phyloP scores from a whole-genome alignment of 1,284 basidiomycete species.

The Gomphus bonarii region DNA sequence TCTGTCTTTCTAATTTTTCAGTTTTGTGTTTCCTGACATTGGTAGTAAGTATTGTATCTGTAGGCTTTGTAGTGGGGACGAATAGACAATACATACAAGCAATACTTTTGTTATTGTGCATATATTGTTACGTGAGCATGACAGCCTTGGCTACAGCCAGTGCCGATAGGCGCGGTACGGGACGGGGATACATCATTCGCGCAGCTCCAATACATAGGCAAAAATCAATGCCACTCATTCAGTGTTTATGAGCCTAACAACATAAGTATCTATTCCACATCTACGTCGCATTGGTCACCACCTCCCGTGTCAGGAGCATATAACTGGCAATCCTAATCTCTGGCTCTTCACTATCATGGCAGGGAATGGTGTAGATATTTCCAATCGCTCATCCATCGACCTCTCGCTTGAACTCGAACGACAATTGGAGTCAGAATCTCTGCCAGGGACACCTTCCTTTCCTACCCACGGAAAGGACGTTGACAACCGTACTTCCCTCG shows the following conservation, averaged over 20 bases:
- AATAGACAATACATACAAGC: neutral
- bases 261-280: neutral
- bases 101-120: neutral
- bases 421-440: constrained; percentile 41
- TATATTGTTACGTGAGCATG: neutral
- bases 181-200: neutral
- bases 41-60: neutral
- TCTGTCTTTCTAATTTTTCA: neutral
- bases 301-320: neutral
- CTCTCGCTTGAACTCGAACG: constrained; percentile 66
- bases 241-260: neutral
- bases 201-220: neutral
- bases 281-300: neutral
- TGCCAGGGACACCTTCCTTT: constrained; percentile 29
- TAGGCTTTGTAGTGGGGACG: neutral
- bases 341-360: neutral
- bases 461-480: constrained; percentile 7
- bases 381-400: constrained; percentile 51
- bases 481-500: constrained; percentile 40
- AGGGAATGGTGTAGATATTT: neutral
- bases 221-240: neutral
- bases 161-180: neutral
- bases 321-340: neutral
- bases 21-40: neutral
- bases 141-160: neutral